phyloP scores from a whole-genome alignment of 345 rosid genomes.

The Garcia nutans region DNA sequence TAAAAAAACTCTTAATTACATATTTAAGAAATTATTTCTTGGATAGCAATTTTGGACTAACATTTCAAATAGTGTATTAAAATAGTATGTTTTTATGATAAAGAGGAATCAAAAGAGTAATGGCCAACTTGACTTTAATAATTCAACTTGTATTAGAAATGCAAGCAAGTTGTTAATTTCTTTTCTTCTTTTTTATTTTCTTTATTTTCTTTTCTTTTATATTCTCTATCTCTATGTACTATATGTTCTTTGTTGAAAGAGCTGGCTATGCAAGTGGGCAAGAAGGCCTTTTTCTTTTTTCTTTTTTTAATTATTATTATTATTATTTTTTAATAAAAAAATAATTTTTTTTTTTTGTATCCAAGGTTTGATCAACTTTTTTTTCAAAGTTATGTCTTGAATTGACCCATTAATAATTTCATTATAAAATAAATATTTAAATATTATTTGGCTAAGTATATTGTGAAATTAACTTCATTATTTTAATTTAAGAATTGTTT shows the following conservation, averaged over 20 bases:
- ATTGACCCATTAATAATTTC: neutral
- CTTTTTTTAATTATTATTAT: no score
- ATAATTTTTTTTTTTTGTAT: neutral
- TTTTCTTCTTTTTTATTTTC: neutral
- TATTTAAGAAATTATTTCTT: neutral
- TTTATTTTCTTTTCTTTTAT: slow-evolving; percentile 12
- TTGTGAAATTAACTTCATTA: no score
- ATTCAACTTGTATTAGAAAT: slow-evolving; percentile 11
- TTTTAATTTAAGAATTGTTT: no score
- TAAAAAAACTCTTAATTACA: neutral
- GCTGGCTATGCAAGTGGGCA: slow-evolving; percentile 9
- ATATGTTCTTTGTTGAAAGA: neutral
- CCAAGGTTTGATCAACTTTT: neutral
- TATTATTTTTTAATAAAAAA: neutral
- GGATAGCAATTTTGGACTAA: neutral
- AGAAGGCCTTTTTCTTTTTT: neutral
- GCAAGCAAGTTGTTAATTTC: slow-evolving; percentile 14
- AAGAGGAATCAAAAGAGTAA: slow-evolving; percentile 5
- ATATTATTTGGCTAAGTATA: no score
- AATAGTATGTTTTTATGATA: neutral
- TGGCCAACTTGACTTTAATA: slow-evolving; percentile 14
- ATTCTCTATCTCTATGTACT: neutral
- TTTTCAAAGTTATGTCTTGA: neutral
- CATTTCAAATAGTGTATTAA: neutral
- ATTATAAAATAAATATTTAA: no score